These are phyloP conservation scores for Aureobasidium sp. DNA, from an alignment of 2,329 filamentous ascomycete genomes.

Conservation along the genomic window DNA sequence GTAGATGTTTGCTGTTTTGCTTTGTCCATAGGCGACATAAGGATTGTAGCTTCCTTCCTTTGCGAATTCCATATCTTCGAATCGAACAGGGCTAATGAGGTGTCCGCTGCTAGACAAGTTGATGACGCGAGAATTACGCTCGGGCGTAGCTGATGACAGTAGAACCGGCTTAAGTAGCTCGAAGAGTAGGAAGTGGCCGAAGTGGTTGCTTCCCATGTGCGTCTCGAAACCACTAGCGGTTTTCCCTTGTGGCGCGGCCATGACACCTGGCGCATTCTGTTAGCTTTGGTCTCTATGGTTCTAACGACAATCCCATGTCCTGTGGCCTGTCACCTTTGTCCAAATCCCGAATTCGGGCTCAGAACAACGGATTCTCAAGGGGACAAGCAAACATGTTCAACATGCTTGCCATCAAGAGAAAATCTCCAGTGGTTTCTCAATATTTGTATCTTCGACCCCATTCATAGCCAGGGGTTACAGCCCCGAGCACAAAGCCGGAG, in stretches of 20 bases:
- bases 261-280: slow-evolving; percentile 28
- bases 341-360: no score
- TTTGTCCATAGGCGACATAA: slow-evolving; percentile 39
- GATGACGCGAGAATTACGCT: slow-evolving; percentile 43
- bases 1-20: slow-evolving; percentile 48
- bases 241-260: slow-evolving; percentile 31
- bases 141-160: slow-evolving; percentile 32
- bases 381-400: no score
- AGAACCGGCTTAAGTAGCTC: slow-evolving; percentile 44
- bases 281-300: neutral
- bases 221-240: slow-evolving; percentile 44
- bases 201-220: slow-evolving; percentile 49
- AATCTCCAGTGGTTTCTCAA: no score
- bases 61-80: slow-evolving; percentile 30
- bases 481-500: no score
- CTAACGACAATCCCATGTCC: neutral
- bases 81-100: slow-evolving; percentile 16
- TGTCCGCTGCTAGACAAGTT: slow-evolving; percentile 38
- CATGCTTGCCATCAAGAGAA: no score
- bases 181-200: slow-evolving; percentile 50
- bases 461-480: no score
- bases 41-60: slow-evolving; percentile 23
- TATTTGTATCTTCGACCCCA: no score
- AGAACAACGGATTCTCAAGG: no score
- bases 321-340: no score